Evolutionary conservation across 83 land plant species (phyloP).

Genomic region (Picea engelmannii): DNA sequence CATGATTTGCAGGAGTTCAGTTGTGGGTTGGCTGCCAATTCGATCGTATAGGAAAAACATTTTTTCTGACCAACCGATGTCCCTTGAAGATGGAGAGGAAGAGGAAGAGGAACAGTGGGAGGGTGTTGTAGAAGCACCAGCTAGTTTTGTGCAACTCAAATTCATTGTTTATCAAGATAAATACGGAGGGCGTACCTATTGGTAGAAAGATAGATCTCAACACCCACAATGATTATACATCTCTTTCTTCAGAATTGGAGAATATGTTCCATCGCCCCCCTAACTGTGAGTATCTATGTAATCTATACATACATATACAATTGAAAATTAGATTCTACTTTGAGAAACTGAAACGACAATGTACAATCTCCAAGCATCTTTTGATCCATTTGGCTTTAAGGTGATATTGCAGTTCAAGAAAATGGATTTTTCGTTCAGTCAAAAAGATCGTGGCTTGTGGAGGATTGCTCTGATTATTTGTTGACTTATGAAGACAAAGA

Average conservation of each 20-base stretch:
- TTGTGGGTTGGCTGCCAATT: constrained; percentile 48
- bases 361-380: too few species aligned
- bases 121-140: too few species aligned
- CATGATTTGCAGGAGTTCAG: constrained; percentile 13
- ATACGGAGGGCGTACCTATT: constrained; percentile 22
- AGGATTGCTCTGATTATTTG: constrained; percentile 16
- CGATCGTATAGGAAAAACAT: constrained; percentile 16
- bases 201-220: constrained; percentile 28
- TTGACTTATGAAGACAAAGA: constrained; percentile 71
- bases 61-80: constrained; percentile 1
- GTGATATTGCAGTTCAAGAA: too few species aligned
- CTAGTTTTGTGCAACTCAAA: neutral
- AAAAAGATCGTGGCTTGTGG: too few species aligned
- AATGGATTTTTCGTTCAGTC: too few species aligned
- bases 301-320: neutral
- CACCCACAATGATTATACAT: constrained; percentile 19
- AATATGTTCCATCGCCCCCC: constrained; percentile 20
- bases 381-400: too few species aligned
- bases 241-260: constrained; percentile 11
- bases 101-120: neutral
- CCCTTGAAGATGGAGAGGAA: constrained; percentile 1
- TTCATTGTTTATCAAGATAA: constrained; percentile 30
- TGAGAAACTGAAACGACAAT: too few species aligned
- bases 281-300: constrained; percentile 4
- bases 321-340: too few species aligned